Conservation (phyloP, 2,329 filamentous ascomycete genomes). For the Neurospora crassa region DNA sequence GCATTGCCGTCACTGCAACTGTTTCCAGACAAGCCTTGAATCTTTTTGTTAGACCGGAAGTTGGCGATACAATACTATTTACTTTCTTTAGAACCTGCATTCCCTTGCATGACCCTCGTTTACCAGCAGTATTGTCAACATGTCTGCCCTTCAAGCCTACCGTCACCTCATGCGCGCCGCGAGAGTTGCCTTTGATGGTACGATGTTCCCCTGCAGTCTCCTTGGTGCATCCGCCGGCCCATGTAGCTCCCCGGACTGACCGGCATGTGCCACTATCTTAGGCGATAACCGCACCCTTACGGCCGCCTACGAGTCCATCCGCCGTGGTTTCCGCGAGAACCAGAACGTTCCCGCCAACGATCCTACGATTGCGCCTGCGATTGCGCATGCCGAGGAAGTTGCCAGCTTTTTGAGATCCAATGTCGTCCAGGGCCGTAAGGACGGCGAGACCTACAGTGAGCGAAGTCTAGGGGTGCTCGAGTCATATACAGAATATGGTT, state of each 20-base stretch:
- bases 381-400: slow-evolving; percentile 75
- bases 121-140: slow-evolving; percentile 18
- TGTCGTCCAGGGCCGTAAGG: slow-evolving; percentile 67
- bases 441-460: slow-evolving; percentile 18
- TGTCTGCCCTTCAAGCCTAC: slow-evolving; percentile 74
- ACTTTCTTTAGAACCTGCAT: background rate
- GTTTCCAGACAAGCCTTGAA: background rate
- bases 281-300: slow-evolving; percentile 60
- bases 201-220: slow-evolving; percentile 7
- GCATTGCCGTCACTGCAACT: background rate
- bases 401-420: slow-evolving; percentile 73
- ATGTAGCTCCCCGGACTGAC: background rate
- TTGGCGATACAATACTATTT: background rate
- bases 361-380: slow-evolving; percentile 50
- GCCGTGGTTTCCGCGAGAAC: slow-evolving; percentile 62
- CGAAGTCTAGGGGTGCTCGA: background rate
- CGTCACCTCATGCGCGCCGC: slow-evolving; percentile 72
- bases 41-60: background rate
- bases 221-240: background rate
- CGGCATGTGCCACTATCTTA: slow-evolving; percentile 25
- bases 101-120: background rate
- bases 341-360: slow-evolving; percentile 47
- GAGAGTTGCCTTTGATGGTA: slow-evolving; percentile 76
- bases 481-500: background rate
- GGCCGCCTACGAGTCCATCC: slow-evolving; percentile 64